Base-by-base conservation (phyloP, 2,329 filamentous ascomycete species). In the Peltaster fructicola region DNA sequence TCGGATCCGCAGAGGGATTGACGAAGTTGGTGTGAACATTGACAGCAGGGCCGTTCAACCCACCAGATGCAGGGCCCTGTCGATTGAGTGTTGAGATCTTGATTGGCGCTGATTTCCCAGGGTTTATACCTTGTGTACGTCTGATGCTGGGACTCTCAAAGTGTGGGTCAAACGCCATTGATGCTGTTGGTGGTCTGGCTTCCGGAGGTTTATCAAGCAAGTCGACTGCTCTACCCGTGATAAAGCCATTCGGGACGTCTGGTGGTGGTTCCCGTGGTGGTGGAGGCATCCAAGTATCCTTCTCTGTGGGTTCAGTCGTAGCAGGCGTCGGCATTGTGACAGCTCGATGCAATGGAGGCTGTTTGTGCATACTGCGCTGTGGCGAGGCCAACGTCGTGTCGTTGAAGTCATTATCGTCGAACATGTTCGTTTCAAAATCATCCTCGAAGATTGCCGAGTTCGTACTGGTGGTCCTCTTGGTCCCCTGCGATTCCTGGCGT, bases 51-150 rank as follows among this genome's bases (percentile, higher is more conserved):
- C 28, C 34, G 17, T 32, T 32, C 19, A 33, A 33, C 4, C 27
- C 29, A 17, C 19, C 12, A 8, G 20, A 18, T 24, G 23, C 17
- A 7, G 18, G 20, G 15, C 25, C 29, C 22, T 33, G 31, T 26
- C 30, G 26, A 24, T 27, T 16, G 26, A 39, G 14, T 5, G 27
- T 26, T 9, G 30, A 21, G n/a, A 63, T 65, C 4, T 63, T 64
- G 2, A 92, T 54, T 0, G 82, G 80, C 25, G 74, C 73, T 4
- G 77, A 84, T 25, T 68, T 73, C 12, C 56, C 70, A 43, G 90
- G 80, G 41, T 93, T 81, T 18, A 93, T 65, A 3, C 84, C 84
- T 0, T 77, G 76, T 1, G 85, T 93, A 45, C 85, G 84, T 32
- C 80, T 69, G 43, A 92, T 82, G 1, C 82, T 88, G 0, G 84